Evolutionary conservation across 495 filamentous ascomycete genomes (phyloP).

Genomic region (Talaromyces borbonicus): DNA sequence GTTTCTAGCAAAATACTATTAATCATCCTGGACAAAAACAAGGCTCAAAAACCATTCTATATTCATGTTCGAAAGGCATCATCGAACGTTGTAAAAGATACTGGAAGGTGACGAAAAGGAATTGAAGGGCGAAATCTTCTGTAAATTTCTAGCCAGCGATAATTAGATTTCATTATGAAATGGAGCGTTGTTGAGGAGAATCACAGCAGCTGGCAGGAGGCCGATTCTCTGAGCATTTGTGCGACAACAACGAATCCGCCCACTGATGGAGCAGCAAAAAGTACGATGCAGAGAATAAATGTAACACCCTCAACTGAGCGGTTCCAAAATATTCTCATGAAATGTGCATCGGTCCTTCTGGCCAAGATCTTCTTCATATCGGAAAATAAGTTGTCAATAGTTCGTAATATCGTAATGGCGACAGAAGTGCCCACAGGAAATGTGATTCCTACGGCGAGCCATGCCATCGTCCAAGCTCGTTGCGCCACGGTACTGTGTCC

Average conservation of each 20-base stretch:
- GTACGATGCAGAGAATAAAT: background rate
- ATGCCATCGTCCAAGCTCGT: constrained; percentile 27
- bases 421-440: background rate
- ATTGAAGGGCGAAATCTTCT: too few species aligned
- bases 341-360: background rate
- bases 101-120: too few species aligned
- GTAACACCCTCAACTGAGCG: background rate
- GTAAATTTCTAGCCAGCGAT: too few species aligned
- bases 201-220: constrained; percentile 4
- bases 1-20: too few species aligned
- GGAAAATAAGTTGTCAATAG: background rate
- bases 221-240: constrained; percentile 14
- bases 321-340: background rate
- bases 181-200: too few species aligned
- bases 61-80: too few species aligned
- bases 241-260: constrained; percentile 21
- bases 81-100: too few species aligned
- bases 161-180: too few species aligned
- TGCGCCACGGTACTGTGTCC: constrained; percentile 19
- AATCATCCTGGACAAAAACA: too few species aligned
- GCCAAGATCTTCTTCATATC: background rate
- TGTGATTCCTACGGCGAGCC: constrained; percentile 20
- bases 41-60: too few species aligned
- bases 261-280: constrained; percentile 14
- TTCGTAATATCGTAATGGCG: background rate